Percentiles rank a stretch among this genome's conserved stretches.
Evolutionary conservation across 345 rosid species (phyloP).

Genomic region (Eucalyptus grandis): DNA sequence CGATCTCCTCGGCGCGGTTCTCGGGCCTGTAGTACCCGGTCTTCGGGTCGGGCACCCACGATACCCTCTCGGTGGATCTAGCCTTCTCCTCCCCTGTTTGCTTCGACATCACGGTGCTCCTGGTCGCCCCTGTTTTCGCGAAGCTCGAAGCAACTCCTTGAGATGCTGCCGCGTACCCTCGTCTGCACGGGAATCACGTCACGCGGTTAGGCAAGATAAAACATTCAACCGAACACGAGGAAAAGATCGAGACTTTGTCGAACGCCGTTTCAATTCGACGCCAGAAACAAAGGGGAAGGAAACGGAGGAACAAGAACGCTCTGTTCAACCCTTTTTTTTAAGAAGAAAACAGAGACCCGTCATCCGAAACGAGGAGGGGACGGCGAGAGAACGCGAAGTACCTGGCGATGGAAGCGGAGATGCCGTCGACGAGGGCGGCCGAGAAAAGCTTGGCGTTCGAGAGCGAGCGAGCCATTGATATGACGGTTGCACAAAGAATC

Average conservation of each 20-base stretch:
- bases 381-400: neutral
- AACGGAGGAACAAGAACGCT: neutral
- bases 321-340: neutral
- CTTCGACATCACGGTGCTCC: constrained; percentile 16
- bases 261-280: neutral
- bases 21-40: constrained; percentile 86
- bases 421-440: constrained; percentile 11
- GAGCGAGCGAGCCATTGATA: constrained; percentile 35
- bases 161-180: constrained; percentile 21
- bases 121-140: neutral
- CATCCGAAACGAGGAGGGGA: neutral
- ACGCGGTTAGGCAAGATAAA: neutral
- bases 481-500: neutral
- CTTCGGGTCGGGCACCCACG: constrained; percentile 81
- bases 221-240: neutral
- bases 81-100: constrained; percentile 35
- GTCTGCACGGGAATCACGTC: neutral
- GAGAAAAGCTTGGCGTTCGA: constrained; percentile 32
- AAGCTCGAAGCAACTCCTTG: constrained; percentile 8
- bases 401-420: constrained; percentile 22
- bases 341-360: neutral
- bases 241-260: neutral
- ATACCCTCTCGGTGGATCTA: constrained; percentile 24
- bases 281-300: neutral
- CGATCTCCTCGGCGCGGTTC: constrained; percentile 44